Conservation (phyloP, 108 stramenopile genomes). For the Cyclotella baltica region DNA sequence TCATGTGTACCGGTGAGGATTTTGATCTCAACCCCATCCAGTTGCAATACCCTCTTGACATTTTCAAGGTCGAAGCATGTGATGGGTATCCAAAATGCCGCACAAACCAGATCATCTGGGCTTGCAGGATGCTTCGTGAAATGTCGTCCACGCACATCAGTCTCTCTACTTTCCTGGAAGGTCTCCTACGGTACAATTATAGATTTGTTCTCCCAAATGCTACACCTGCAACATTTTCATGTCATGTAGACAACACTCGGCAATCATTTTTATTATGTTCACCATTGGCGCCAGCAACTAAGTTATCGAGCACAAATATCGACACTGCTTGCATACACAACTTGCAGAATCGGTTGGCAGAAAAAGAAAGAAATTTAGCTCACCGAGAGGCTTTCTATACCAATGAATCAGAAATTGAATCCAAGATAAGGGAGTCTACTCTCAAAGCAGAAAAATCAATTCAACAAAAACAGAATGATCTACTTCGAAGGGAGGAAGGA, state of each 20-base stretch:
- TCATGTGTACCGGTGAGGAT: conserved; percentile 37
- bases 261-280: conserved; percentile 33
- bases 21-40: conserved; percentile 11
- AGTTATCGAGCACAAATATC: conserved; percentile 2
- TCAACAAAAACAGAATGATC: conserved; percentile 23
- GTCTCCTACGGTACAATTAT: conserved; percentile 27
- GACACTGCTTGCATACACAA: too few species aligned
- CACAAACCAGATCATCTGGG: conserved; percentile 35
- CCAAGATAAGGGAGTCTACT: too few species aligned
- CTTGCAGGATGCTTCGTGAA: conserved; percentile 41
- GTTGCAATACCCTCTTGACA: conserved; percentile 30
- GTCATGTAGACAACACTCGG: conserved; percentile 4
- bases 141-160: conserved; percentile 11
- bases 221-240: conserved; percentile 6
- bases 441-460: conserved; percentile 18
- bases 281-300: conserved; percentile 7
- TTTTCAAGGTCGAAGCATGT: conserved; percentile 11
- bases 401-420: too few species aligned
- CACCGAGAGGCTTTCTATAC: conserved; percentile 40
- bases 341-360: neutral
- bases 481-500: conserved; percentile 15
- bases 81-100: conserved; percentile 31
- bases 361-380: conserved; percentile 28
- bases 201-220: conserved; percentile 25
- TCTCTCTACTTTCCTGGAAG: conserved; percentile 31